A percentile compares a stretch with the other conserved stretches of the same genome.
Conservation (phyloP, 805 yeast species). For the Ogataea henricii region DNA sequence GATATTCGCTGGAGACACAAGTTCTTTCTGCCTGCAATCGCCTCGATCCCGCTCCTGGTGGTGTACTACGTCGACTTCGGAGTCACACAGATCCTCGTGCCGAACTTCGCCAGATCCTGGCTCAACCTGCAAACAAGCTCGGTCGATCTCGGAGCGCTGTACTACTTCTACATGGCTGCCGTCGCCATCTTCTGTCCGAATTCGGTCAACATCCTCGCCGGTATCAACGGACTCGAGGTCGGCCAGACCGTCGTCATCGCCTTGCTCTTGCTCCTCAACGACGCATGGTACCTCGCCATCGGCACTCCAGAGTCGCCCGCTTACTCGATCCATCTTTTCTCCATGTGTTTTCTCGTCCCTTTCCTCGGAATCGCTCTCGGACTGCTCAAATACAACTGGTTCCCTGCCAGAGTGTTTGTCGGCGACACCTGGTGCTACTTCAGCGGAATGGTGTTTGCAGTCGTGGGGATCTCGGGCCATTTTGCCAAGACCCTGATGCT, state of each 20-base stretch:
- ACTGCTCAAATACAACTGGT: slow-evolving; percentile 78
- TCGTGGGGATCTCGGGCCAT: slow-evolving; percentile 94
- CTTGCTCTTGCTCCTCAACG: slow-evolving; percentile 71
- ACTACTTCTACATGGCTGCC: slow-evolving; percentile 88
- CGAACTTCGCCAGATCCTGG: slow-evolving; percentile 56
- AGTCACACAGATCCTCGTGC: slow-evolving; percentile 83
- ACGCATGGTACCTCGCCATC: slow-evolving; percentile 57
- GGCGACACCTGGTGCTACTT: slow-evolving; percentile 98
- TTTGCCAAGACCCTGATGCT: slow-evolving; percentile 89
- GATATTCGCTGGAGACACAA: slow-evolving; percentile 98
- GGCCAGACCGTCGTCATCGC: slow-evolving; percentile 89
- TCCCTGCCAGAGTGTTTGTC: slow-evolving; percentile 90
- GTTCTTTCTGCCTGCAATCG: slow-evolving; percentile 92
- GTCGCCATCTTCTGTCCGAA: slow-evolving; percentile 94
- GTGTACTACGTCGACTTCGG: slow-evolving; percentile 95
- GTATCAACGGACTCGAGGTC: slow-evolving; percentile 94
- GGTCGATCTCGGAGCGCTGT: slow-evolving; percentile 75
- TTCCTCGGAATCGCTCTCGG: slow-evolving; percentile 83
- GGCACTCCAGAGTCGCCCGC: slow-evolving; percentile 51
- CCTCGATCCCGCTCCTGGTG: slow-evolving; percentile 85
- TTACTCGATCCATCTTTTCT: slow-evolving; percentile 78
- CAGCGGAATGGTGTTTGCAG: slow-evolving; percentile 98
- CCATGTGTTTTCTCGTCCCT: slow-evolving; percentile 79
- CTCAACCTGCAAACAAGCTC: slow-evolving; percentile 42
- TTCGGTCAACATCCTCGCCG: slow-evolving; percentile 93